Conservation (phyloP, 2,329 filamentous ascomycete genomes). For the Truncatella angustata region DNA sequence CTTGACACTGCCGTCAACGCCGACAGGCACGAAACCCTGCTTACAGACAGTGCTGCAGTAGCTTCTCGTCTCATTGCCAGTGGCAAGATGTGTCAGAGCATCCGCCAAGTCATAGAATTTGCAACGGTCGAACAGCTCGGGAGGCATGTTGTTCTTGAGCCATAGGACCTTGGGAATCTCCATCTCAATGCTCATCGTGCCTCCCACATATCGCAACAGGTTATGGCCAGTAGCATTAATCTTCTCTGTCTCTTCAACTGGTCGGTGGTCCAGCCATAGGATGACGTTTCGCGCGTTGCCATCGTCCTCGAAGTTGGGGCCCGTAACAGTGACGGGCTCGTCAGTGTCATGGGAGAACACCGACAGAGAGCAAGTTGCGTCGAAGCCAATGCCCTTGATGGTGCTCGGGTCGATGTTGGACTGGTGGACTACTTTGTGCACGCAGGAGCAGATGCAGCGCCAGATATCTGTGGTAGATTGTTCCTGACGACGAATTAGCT, state of each 20-base stretch:
- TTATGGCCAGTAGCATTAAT: conserved; percentile 94
- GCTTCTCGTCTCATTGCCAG: conserved; percentile 85
- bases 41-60: conserved; percentile 97
- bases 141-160: conserved; percentile 98
- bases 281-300: conserved; percentile 92
- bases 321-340: conserved; percentile 87
- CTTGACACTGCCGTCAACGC: conserved; percentile 94
- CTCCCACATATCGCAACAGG: conserved; percentile 91
- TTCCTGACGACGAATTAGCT: conserved; percentile 53
- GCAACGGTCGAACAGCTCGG: conserved; percentile 84
- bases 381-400: conserved; percentile 91
- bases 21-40: conserved; percentile 94
- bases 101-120: conserved; percentile 97
- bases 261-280: conserved; percentile 94
- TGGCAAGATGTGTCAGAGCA: conserved; percentile 90
- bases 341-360: conserved; percentile 89
- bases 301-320: conserved; percentile 77
- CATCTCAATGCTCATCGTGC: conserved; percentile 99
- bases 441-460: conserved; percentile 87
- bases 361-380: conserved; percentile 95
- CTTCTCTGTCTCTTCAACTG: conserved; percentile 83
- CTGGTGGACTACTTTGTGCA: conserved; percentile 78
- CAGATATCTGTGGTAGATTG: conserved; percentile 98
- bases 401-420: conserved; percentile 72
- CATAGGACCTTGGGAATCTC: conserved; percentile 97